Percentiles rank a stretch among this genome's conserved stretches.
Evolutionary conservation across 1,284 basidiomycete genomes (phyloP).

Genomic region (Marasmius tenuissimus): DNA sequence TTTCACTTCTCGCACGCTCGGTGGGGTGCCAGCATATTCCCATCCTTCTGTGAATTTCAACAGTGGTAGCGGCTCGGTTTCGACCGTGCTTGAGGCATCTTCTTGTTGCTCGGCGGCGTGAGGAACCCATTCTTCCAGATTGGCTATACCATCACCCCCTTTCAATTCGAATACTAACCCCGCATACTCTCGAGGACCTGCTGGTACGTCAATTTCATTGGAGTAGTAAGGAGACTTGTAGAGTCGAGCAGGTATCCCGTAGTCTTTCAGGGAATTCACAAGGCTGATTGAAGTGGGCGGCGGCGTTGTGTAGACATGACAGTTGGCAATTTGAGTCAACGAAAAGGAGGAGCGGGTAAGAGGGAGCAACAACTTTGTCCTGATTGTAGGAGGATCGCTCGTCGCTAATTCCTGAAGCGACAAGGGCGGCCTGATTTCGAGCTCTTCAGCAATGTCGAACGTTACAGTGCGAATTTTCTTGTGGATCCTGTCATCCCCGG

Average conservation of each 20-base stretch:
- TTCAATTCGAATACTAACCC: conserved; percentile 76
- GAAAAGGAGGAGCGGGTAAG: conserved; percentile 23
- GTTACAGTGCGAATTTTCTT: too few species aligned
- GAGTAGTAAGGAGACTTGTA: conserved; percentile 85
- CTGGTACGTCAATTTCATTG: conserved; percentile 69
- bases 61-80: not conserved
- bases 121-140: conserved; percentile 53
- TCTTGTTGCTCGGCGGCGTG: conserved; percentile 2
- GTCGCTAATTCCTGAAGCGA: not conserved
- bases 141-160: conserved; percentile 51
- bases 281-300: conserved; percentile 63
- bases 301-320: conserved; percentile 49
- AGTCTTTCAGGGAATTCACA: conserved; percentile 47
- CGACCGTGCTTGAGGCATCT: conserved; percentile 3
- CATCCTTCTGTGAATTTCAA: conserved; percentile 48
- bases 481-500: too few species aligned
- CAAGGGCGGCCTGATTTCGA: too few species aligned
- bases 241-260: conserved; percentile 59
- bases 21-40: conserved; percentile 76
- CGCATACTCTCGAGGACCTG: conserved; percentile 73
- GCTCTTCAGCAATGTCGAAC: too few species aligned
- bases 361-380: conserved; percentile 14
- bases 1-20: conserved; percentile 49
- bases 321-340: conserved; percentile 26
- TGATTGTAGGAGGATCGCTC: not conserved